Evolutionary conservation across 345 rosid species (phyloP), one percentile per base, ranked within the genome.

Genomic region (Rubroshorea leprosula): DNA sequence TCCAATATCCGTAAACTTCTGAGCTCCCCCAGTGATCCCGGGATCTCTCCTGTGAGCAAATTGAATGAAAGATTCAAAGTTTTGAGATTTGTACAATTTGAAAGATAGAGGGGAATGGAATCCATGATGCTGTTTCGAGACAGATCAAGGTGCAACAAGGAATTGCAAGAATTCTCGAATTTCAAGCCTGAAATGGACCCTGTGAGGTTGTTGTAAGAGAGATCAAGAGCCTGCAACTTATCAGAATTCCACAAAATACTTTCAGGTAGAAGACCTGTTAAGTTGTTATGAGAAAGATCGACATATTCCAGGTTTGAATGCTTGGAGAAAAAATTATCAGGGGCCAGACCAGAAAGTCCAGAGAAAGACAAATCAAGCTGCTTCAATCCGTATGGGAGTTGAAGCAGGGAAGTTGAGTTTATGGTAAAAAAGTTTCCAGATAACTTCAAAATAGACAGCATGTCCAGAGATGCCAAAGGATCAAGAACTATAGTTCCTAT

Each of bases 131-230:
- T 72, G 71, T 92, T 92, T 13, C 52, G 77, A 6, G 98, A 92
- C 8, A 92, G 65, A 71, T 92, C 93, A 23, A 92, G 80, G 16
- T 61, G 76, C 59, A 77, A 55, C 71, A 92, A 69, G 57, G 89
- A 80, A 65, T 66, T 63, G 79, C 92, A 86, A 23, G 94, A 80
- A 55, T 68, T 69, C 49, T 74, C 80, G 25, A 81, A 67, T 60
- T 61, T 72, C 62, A 84, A 66, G 57, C 79, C 77, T 22, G 93
- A 78, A 69, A 92, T 81, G 0, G 89, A 66, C n/a, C 98, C 96
- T 23, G 95, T 75, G n/a, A 92, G 66, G 65, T 92, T 92, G 80
- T 92, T 92, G 58, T 67, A 68, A 20, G 98, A 92, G 14, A 92
- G 76, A 65, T 89, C 96, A 51, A 89, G 89, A 26, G 55, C 57